phyloP scores from a whole-genome alignment of 2,329 filamentous ascomycete species.

The Septoria petroselini region DNA sequence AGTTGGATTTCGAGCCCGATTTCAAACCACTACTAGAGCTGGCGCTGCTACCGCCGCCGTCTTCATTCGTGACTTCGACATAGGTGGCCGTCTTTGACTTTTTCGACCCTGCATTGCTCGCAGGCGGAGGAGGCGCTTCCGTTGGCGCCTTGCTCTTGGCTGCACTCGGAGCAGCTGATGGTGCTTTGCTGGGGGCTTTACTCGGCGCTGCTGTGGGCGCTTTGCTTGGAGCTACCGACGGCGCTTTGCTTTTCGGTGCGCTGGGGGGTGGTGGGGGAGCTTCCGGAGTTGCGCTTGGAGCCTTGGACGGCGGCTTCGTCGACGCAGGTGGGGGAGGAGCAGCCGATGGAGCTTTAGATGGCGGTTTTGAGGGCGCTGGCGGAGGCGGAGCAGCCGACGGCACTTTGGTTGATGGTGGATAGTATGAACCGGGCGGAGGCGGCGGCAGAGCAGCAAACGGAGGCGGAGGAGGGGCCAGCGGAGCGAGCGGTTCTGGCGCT shows the following conservation, averaged over 20 bases:
- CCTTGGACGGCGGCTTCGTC: constrained; percentile 29
- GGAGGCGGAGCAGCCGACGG: constrained; percentile 18
- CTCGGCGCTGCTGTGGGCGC: constrained; percentile 24
- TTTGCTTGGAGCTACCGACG: constrained; percentile 28
- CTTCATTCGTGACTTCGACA: constrained; percentile 43
- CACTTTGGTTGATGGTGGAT: constrained; percentile 19
- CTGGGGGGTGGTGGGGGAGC: constrained; percentile 7
- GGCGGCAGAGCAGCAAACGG: constrained; percentile 14
- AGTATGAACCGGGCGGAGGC: constrained; percentile 17
- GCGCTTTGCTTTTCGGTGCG: constrained; percentile 26
- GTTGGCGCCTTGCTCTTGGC: constrained; percentile 17
- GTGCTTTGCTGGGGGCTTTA: constrained; percentile 1
- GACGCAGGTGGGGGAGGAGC: not conserved
- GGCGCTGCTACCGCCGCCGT: constrained; percentile 21
- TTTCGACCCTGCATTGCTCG: constrained; percentile 2
- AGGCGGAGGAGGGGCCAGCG: constrained; percentile 17
- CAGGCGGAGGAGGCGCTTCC: constrained; percentile 7
- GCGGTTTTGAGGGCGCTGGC: constrained; percentile 20
- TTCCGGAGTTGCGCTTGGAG: constrained; percentile 9
- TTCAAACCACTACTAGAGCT: constrained; percentile 16
- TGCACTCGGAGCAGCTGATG: constrained; percentile 20
- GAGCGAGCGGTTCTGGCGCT: constrained; percentile 15
- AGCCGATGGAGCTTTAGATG: constrained; percentile 17
- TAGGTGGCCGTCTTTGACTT: constrained; percentile 38
- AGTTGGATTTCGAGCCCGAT: constrained; percentile 13